phyloP scores from a whole-genome alignment of 352 stramenopile species.

The Chrysophaeum taylorii region DNA sequence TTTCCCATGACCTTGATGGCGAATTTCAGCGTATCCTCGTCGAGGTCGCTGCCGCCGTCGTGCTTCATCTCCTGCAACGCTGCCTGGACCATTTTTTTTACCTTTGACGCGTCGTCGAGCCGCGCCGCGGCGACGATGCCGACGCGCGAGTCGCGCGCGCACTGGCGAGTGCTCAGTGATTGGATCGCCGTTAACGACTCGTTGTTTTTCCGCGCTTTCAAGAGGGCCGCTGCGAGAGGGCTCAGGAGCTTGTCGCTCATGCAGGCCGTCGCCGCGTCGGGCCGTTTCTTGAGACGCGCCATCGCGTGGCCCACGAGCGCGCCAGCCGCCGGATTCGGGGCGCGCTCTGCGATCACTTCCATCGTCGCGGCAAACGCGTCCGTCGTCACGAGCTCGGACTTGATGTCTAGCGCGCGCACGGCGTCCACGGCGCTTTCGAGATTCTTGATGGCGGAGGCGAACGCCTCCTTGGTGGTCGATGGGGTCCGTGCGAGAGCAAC shows the following conservation, averaged over 20 bases:
- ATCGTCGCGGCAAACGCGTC: neutral
- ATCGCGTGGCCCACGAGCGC: slow-evolving; percentile 9
- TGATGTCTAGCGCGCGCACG: neutral
- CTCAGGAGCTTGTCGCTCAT: neutral
- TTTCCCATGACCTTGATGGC: neutral
- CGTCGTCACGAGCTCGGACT: neutral
- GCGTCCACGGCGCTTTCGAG: neutral
- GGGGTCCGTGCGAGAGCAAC: no score
- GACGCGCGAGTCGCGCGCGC: neutral
- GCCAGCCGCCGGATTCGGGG: neutral
- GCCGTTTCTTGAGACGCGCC: neutral
- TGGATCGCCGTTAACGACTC: neutral
- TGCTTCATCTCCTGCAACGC: neutral
- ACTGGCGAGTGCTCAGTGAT: neutral
- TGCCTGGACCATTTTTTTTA: neutral
- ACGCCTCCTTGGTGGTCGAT: no score
- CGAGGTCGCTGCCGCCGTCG: neutral
- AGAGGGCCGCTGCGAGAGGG: neutral
- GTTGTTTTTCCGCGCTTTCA: neutral
- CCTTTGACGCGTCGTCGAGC: neutral
- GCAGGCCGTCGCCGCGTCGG: neutral
- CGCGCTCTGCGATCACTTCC: neutral
- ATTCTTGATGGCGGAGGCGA: neutral
- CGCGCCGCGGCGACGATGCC: slow-evolving; percentile 4
- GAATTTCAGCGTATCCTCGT: neutral